Evolutionary conservation across 2,329 filamentous ascomycete species (phyloP).

Genomic region (Fusarium scirpi): DNA sequence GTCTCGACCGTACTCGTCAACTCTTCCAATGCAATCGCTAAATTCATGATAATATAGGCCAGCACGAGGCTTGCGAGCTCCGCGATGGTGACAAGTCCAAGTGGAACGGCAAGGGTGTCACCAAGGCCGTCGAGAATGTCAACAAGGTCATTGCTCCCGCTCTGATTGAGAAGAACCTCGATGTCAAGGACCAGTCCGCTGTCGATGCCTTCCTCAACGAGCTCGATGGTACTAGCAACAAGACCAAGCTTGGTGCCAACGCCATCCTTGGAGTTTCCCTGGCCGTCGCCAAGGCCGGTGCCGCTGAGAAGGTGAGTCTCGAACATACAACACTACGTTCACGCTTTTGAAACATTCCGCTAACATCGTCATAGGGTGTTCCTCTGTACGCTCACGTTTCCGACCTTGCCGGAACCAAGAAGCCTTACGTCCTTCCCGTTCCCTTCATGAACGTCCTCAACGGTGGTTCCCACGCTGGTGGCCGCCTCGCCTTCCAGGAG

Average conservation of each 20-base stretch:
- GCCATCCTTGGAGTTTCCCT: conserved; percentile 87
- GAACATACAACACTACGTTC: neutral
- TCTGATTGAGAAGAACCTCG: conserved; percentile 83
- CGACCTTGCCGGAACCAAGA: conserved; percentile 89
- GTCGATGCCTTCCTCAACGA: conserved; percentile 87
- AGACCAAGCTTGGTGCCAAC: conserved; percentile 89
- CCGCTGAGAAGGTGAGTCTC: conserved; percentile 78
- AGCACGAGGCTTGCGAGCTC: conserved; percentile 92
- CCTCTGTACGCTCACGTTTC: conserved; percentile 90
- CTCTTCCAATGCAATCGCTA: conserved; percentile 39
- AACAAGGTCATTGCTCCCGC: conserved; percentile 84
- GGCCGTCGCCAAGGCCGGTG: conserved; percentile 88
- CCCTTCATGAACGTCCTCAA: conserved; percentile 96
- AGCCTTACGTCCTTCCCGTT: conserved; percentile 89
- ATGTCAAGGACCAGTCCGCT: conserved; percentile 88
- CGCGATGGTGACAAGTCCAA: conserved; percentile 89
- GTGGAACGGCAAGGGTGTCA: conserved; percentile 89
- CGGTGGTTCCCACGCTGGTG: conserved; percentile 95
- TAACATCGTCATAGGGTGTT: conserved; percentile 66
- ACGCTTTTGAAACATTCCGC: conserved; percentile 3
- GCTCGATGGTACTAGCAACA: conserved; percentile 87
- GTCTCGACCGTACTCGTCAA: conserved; percentile 52
- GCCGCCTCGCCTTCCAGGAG: conserved; percentile 93
- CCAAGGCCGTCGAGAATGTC: conserved; percentile 88
- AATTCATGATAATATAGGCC: conserved; percentile 66